Evolutionary conservation across 2,329 filamentous ascomycete genomes (phyloP).

Genomic region (Aspergillus sp.): DNA sequence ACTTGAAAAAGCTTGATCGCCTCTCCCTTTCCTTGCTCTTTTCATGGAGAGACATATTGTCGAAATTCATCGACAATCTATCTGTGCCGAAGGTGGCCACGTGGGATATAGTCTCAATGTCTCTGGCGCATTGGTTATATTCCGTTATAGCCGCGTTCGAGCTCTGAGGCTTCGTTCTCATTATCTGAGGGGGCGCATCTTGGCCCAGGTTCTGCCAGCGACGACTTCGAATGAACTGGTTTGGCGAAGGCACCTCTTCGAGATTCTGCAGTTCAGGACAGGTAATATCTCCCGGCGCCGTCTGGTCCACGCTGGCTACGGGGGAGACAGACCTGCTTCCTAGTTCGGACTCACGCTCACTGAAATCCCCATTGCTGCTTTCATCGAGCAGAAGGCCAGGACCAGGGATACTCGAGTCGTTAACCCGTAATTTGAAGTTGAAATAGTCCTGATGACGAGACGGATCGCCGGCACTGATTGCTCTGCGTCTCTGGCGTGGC

Average conservation of each 20-base stretch:
- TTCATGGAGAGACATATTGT: constrained; percentile 28
- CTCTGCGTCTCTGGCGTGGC: constrained; percentile 22
- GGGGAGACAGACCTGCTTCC: constrained; percentile 19
- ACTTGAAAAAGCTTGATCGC: constrained; percentile 38
- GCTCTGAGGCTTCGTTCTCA: constrained; percentile 39
- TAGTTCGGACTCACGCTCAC: constrained; percentile 14
- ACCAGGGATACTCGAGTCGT: constrained; percentile 39
- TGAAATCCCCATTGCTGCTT: constrained; percentile 28
- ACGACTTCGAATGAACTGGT: constrained; percentile 30
- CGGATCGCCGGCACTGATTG: constrained; percentile 35
- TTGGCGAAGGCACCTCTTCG: constrained; percentile 24
- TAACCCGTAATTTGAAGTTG: constrained; percentile 14
- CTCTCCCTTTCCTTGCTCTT: constrained; percentile 34
- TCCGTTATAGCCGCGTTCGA: constrained; percentile 48
- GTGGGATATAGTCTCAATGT: constrained; percentile 46
- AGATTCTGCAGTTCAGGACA: constrained; percentile 14
- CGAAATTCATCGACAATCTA: constrained; percentile 41
- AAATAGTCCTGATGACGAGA: constrained; percentile 27
- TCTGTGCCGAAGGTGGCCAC: constrained; percentile 47
- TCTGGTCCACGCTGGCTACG: constrained; percentile 15
- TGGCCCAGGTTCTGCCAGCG: constrained; percentile 42
- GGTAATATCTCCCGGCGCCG: constrained; percentile 13
- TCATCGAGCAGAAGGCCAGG: constrained; percentile 42
- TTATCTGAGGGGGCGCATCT: constrained; percentile 19
- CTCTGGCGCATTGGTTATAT: constrained; percentile 40